Percentiles rank a stretch among this genome's conserved stretches.
phyloP scores from a whole-genome alignment of 345 rosid species.

The Lepidium didymum region DNA sequence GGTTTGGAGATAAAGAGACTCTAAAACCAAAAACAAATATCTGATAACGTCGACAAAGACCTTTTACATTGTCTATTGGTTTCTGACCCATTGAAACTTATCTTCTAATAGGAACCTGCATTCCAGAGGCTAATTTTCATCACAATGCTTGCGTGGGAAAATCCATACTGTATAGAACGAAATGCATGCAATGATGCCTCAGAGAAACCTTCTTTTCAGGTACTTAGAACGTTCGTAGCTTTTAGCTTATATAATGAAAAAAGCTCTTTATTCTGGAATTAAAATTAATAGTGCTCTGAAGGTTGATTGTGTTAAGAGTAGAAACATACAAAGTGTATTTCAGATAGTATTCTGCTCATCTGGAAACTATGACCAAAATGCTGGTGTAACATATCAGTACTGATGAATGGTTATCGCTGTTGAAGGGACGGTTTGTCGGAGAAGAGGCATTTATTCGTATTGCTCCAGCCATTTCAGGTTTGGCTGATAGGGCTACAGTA shows the following conservation, averaged over 20 bases:
- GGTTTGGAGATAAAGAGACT: background rate
- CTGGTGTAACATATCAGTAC: background rate
- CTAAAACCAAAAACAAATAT: background rate
- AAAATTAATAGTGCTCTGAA: background rate
- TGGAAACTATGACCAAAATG: background rate
- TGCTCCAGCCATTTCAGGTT: conserved; percentile 81
- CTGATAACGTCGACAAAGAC: background rate
- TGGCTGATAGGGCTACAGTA: conserved; percentile 82
- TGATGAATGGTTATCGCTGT: conserved; percentile 23
- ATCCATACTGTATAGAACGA: conserved; percentile 53
- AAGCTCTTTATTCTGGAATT: background rate
- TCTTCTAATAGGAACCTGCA: conserved; percentile 61
- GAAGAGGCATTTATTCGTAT: conserved; percentile 87
- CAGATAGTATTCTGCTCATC: background rate
- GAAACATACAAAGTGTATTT: background rate
- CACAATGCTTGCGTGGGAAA: conserved; percentile 95
- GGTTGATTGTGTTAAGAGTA: conserved; percentile 2
- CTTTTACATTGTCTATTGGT: background rate
- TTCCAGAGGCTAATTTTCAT: conserved; percentile 84
- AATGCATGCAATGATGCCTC: conserved; percentile 19
- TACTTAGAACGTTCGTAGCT: conserved; percentile 10
- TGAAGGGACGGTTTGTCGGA: conserved; percentile 64
- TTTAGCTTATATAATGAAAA: background rate
- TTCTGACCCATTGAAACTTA: background rate
- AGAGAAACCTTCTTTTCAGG: conserved; percentile 62